Percentiles rank a stretch among this genome's conserved stretches.
Evolutionary conservation across 768 basidiomycete genomes (phyloP).

Genomic region (Suillus cothurnatus): DNA sequence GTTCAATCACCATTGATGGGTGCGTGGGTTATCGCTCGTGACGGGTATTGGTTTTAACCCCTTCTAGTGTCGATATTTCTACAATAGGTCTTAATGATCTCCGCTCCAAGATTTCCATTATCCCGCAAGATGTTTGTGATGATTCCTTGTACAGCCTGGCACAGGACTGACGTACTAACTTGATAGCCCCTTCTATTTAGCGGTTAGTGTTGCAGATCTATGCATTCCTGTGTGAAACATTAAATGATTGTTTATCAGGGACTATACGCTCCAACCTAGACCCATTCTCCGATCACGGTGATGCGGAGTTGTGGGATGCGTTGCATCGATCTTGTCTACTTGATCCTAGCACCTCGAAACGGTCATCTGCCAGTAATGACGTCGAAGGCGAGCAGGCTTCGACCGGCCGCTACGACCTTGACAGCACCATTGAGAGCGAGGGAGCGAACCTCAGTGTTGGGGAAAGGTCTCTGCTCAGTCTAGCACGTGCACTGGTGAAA

Average conservation of each 20-base stretch:
- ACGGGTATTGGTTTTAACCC: background rate
- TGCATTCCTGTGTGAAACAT: slow-evolving; percentile 18
- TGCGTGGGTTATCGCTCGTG: slow-evolving; percentile 24
- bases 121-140: slow-evolving; percentile 63
- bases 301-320: slow-evolving; percentile 71
- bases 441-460: slow-evolving; percentile 53
- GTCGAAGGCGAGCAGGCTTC: slow-evolving; percentile 18
- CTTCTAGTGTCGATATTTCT: slow-evolving; percentile 60
- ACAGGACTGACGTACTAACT: slow-evolving; percentile 12
- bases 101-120: slow-evolving; percentile 59
- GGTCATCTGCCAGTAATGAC: slow-evolving; percentile 22
- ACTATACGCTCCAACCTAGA: slow-evolving; percentile 59
- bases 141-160: background rate
- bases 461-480: slow-evolving; percentile 49
- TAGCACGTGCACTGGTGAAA: slow-evolving; percentile 58
- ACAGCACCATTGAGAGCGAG: slow-evolving; percentile 54
- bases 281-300: slow-evolving; percentile 63
- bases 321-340: slow-evolving; percentile 61
- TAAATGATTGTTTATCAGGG: slow-evolving; percentile 41
- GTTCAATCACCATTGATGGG: slow-evolving; percentile 67
- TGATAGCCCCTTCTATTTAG: slow-evolving; percentile 57
- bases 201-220: slow-evolving; percentile 41
- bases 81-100: slow-evolving; percentile 68
- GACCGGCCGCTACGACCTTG: slow-evolving; percentile 47
- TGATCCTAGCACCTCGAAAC: slow-evolving; percentile 26